Evolutionary conservation across 352 stramenopile species (phyloP), one percentile per base, ranked within the genome.

Genomic region (Phytopythium ostracodes): DNA sequence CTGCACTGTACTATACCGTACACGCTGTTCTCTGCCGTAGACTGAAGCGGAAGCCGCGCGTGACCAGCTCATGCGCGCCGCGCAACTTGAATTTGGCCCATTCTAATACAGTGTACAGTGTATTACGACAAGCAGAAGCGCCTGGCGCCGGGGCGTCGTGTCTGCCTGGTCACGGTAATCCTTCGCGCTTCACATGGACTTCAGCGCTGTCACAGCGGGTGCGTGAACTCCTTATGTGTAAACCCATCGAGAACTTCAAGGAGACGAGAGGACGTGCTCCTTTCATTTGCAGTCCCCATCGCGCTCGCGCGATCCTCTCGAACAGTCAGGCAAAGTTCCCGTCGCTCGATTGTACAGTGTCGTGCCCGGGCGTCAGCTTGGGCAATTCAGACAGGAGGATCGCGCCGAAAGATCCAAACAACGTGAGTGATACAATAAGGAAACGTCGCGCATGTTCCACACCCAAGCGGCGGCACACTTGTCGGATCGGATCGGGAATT

Each of bases 51-150:
- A 52, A 12, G 10, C 46, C 24, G 6, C 46, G 24, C 46, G 46
- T 52, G 46, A 52, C 46, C 46, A 52, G 46, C 44, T 11, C 44
- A 31, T 31, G 44, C 44, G 44, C n/a, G 44, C 22, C 44, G 7
- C 10, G 46, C 46, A 29, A 52, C 46, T 52, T 33, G 46, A 52
- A 33, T 7, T 17, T 17, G 22, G 1, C 9, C 22, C 44, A 8
- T 9, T 7, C 7, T 14, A 29, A 18, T 9, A 36, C 14, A 47
- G 6, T 33, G 29, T 33, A 33, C 29, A 33, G 29, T 33, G n/a
- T n/a, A n/a, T n/a, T n/a, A 33, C 17, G 18, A 25, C 8, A 20
- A 47, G 25, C 15, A 47, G 38, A 43, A 43, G 38, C 38, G 33
- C 3, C 33, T 11, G 33, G 14, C 33, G 10, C 10, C 33, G 33